phyloP scores from a whole-genome alignment of 1,284 basidiomycete genomes.

The Ceratobasidium sp. region DNA sequence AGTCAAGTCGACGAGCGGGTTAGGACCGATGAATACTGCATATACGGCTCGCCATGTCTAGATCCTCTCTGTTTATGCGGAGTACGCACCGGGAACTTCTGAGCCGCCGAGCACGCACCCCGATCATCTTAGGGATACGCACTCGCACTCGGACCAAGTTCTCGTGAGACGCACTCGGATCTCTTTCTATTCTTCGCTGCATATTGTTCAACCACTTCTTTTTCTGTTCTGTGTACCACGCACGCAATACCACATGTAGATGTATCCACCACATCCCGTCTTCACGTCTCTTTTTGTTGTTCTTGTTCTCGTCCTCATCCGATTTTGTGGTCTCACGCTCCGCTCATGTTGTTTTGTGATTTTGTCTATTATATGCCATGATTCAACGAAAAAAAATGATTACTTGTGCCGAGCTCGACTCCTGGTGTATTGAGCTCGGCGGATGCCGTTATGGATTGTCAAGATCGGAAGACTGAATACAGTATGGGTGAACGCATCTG shows the following conservation, averaged over 20 bases:
- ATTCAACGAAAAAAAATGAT: not conserved
- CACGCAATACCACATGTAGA: slow-evolving; percentile 22
- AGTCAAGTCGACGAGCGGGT: slow-evolving; percentile 68
- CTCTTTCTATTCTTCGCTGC: slow-evolving; percentile 9
- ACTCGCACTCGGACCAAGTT: slow-evolving; percentile 7
- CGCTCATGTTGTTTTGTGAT: not conserved
- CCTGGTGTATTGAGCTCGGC: not conserved
- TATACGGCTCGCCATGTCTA: slow-evolving; percentile 33
- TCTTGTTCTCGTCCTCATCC: not conserved
- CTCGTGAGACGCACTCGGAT: slow-evolving; percentile 13
- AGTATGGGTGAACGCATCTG: not conserved
- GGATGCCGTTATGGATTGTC: too few species aligned
- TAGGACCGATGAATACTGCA: not conserved
- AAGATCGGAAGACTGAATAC: too few species aligned
- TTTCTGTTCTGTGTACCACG: slow-evolving; percentile 12
- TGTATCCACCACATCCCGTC: slow-evolving; percentile 22
- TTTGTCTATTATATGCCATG: not conserved
- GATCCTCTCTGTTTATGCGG: not conserved
- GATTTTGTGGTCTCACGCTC: not conserved
- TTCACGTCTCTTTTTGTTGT: slow-evolving; percentile 1
- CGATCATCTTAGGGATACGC: not conserved
- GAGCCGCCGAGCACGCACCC: not conserved
- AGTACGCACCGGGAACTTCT: not conserved
- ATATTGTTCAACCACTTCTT: not conserved
- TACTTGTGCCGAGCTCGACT: slow-evolving; percentile 1